Conservation (phyloP, 352 stramenopile genomes). For the Chrysophaeum taylorii region DNA sequence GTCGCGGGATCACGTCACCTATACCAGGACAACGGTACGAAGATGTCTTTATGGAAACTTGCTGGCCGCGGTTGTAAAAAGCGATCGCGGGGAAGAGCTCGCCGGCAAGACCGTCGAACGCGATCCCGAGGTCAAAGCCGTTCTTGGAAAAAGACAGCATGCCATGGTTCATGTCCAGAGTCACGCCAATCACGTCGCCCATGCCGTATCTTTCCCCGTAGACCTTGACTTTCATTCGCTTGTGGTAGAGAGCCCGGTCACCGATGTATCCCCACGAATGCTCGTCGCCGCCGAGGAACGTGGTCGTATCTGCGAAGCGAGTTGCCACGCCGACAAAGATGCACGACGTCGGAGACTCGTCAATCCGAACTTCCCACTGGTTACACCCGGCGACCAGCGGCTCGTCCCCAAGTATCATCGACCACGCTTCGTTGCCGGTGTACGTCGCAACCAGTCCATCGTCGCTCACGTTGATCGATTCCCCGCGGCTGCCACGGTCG, state of each 20-base stretch:
- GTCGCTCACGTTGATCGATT: too few relatives aligned
- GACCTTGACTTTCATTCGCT: constrained; percentile 76
- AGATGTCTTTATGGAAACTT: constrained; percentile 45
- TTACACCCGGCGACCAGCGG: constrained; percentile 61
- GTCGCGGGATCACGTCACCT: constrained; percentile 32
- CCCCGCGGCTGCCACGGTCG: too few relatives aligned
- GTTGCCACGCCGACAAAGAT: constrained; percentile 92
- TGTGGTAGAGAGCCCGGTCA: constrained; percentile 95
- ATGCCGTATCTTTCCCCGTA: constrained; percentile 68
- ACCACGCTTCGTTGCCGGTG: constrained; percentile 70
- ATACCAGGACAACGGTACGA: constrained; percentile 21
- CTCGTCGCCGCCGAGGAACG: constrained; percentile 91
- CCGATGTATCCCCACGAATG: constrained; percentile 97
- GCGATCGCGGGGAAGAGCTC: constrained; percentile 75
- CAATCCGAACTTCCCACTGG: constrained; percentile 70
- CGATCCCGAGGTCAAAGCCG: constrained; percentile 59
- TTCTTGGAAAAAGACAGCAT: constrained; percentile 72
- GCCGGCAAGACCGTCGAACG: constrained; percentile 76
- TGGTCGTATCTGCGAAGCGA: constrained; percentile 72
- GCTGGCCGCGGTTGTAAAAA: constrained; percentile 78
- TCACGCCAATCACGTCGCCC: constrained; percentile 61
- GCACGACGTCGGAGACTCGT: constrained; percentile 88
- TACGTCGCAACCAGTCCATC: constrained; percentile 55
- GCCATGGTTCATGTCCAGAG: constrained; percentile 64
- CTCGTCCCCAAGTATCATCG: constrained; percentile 56